These are phyloP conservation scores for Chaetomium sp. DNA, from an alignment of 2,329 filamentous ascomycete species.

Conservation along the genomic window DNA sequence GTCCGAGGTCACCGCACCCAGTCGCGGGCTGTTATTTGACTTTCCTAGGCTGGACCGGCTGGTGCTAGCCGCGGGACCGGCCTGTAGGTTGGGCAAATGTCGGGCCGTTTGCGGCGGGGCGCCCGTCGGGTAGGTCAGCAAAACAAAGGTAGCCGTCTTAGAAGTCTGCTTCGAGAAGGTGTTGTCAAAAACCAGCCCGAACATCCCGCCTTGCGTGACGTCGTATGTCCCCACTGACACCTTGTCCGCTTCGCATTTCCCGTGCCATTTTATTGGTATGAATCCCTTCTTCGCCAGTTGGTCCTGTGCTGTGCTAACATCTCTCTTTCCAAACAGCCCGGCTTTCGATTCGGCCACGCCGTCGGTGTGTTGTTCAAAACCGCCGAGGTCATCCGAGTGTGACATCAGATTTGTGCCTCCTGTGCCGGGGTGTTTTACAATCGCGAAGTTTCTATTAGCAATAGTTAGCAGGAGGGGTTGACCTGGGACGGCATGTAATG, in stretches of 20 bases:
- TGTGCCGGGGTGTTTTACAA: conserved; percentile 91
- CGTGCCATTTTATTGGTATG: conserved; percentile 73
- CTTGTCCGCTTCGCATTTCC: conserved; percentile 94
- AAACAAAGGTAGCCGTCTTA: conserved; percentile 90
- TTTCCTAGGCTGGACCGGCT: conserved; percentile 50
- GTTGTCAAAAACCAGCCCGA: conserved; percentile 95
- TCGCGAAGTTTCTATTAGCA: conserved; percentile 71
- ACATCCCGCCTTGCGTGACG: conserved; percentile 82
- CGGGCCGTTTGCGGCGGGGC: conserved; percentile 68
- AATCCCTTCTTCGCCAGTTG: conserved; percentile 61
- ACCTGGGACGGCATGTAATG: conserved; percentile 18
- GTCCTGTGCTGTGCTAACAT: conserved; percentile 54
- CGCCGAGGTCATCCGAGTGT: conserved; percentile 37
- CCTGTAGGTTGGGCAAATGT: conserved; percentile 56
- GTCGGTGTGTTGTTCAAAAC: conserved; percentile 35
- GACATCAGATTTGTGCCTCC: conserved; percentile 45
- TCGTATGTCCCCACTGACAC: conserved; percentile 87
- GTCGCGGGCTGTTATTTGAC: conserved; percentile 36
- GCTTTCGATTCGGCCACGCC: conserved; percentile 38
- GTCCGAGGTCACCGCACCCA: conserved; percentile 41
- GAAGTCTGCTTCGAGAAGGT: conserved; percentile 94
- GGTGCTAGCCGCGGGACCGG: conserved; percentile 30
- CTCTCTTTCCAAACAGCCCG: conserved; percentile 47
- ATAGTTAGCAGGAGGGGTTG: conserved; percentile 1
- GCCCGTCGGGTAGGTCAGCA: conserved; percentile 86